These are phyloP conservation scores for Trebouxia gelatinosa DNA, from an alignment of 163 green algal species.

Conservation along the genomic window DNA sequence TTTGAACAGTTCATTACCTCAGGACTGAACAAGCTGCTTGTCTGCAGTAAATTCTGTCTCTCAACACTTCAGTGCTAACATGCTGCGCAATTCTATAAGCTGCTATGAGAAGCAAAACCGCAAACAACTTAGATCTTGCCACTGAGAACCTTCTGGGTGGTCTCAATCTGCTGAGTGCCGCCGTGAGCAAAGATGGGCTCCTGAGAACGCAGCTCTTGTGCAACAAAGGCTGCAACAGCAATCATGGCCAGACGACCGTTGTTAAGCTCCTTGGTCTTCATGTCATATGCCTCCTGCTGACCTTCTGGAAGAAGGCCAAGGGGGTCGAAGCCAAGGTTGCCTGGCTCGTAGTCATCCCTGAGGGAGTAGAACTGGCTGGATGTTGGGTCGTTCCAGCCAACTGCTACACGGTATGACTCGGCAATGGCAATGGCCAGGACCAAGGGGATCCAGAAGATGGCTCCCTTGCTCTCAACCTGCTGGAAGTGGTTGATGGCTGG, in stretches of 20 bases:
- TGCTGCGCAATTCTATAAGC: too few relatives aligned
- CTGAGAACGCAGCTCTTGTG: constrained; percentile 62
- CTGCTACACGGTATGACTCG: constrained; percentile 68
- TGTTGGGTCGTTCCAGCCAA: constrained; percentile 71
- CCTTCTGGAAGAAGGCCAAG: constrained; percentile 62
- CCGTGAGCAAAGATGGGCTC: constrained; percentile 71
- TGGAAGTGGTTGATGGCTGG: constrained; percentile 77
- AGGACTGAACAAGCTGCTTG: too few relatives aligned
- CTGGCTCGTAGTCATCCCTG: constrained; percentile 67
- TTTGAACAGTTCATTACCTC: too few relatives aligned
- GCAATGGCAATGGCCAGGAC: constrained; percentile 69
- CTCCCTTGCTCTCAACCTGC: constrained; percentile 59
- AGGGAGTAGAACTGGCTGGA: constrained; percentile 43
- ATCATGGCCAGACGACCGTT: constrained; percentile 84
- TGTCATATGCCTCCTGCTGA: constrained; percentile 58
- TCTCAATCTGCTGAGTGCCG: neutral
- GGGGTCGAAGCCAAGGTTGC: constrained; percentile 76
- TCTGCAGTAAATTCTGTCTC: too few relatives aligned
- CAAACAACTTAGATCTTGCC: too few relatives aligned
- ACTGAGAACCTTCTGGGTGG: too few relatives aligned
- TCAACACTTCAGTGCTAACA: too few relatives aligned
- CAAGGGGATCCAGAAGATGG: constrained; percentile 75
- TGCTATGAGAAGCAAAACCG: too few relatives aligned
- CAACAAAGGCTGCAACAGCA: constrained; percentile 69
- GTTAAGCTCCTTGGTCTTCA: constrained; percentile 74